Evolutionary conservation across 768 basidiomycete genomes (phyloP).

Genomic region (Boletales sp.): DNA sequence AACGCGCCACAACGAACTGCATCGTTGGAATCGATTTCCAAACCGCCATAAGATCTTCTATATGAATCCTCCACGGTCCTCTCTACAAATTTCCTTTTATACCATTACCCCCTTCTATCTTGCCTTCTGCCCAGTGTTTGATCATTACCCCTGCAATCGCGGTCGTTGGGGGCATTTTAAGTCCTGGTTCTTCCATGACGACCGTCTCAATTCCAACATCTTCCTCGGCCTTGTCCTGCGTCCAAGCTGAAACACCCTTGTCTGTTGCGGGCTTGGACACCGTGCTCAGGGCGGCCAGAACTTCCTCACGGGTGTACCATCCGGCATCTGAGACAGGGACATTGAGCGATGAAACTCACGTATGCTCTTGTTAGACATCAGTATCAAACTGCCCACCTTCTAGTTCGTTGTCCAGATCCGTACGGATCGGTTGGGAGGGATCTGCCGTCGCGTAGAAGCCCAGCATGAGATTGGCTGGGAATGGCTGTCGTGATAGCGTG

Average conservation of each 20-base stretch:
- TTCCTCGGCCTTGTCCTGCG: slow-evolving; percentile 19
- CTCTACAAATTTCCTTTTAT: slow-evolving; percentile 41
- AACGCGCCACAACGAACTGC: too few relatives aligned
- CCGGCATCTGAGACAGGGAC: slow-evolving; percentile 61
- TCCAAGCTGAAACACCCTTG: slow-evolving; percentile 14
- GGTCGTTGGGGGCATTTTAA: slow-evolving; percentile 71
- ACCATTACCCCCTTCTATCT: slow-evolving; percentile 43
- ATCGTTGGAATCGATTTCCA: neutral
- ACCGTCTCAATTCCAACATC: slow-evolving; percentile 14
- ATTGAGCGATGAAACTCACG: neutral
- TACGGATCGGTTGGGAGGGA: slow-evolving; percentile 67
- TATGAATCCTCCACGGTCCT: neutral
- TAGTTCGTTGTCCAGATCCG: slow-evolving; percentile 94
- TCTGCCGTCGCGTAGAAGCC: slow-evolving; percentile 84
- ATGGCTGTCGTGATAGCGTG: slow-evolving; percentile 54
- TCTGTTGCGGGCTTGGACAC: slow-evolving; percentile 30
- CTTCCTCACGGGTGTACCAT: slow-evolving; percentile 81
- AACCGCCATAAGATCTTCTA: neutral
- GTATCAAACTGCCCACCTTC: slow-evolving; percentile 47
- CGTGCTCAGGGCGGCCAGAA: slow-evolving; percentile 52
- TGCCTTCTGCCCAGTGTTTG: slow-evolving; percentile 72
- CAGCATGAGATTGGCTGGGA: slow-evolving; percentile 86
- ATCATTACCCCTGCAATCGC: slow-evolving; percentile 88
- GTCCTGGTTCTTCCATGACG: slow-evolving; percentile 43
- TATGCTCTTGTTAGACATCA: too few relatives aligned